A percentile compares a stretch with the other conserved stretches of the same genome.
Conservation (phyloP, 2,329 filamentous ascomycete genomes). For the Epichloe sibirici region DNA sequence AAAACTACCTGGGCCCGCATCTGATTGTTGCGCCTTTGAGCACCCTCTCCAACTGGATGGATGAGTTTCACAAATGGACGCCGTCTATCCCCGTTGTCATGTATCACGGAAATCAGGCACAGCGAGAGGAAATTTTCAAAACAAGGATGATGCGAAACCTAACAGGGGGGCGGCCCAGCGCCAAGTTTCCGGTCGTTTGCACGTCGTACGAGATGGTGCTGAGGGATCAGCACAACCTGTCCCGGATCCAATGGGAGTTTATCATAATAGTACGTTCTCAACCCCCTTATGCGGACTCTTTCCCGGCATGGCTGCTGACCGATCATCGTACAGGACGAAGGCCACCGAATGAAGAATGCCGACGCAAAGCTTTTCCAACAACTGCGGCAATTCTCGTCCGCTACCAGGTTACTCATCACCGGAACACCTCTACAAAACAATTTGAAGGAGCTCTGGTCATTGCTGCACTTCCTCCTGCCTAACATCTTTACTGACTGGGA, state of each 20-base stretch:
- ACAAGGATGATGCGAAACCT: constrained; percentile 61
- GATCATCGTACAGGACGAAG: constrained; percentile 57
- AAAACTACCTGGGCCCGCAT: constrained; percentile 73
- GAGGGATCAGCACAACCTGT: constrained; percentile 70
- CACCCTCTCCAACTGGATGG: constrained; percentile 90
- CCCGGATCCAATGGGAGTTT: constrained; percentile 86
- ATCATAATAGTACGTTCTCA: constrained; percentile 66
- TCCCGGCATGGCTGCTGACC: not conserved
- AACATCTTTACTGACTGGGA: constrained; percentile 89
- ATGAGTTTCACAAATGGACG: constrained; percentile 85
- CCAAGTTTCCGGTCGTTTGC: constrained; percentile 78
- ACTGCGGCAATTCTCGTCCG: constrained; percentile 76
- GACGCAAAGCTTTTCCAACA: constrained; percentile 87
- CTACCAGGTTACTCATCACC: constrained; percentile 83
- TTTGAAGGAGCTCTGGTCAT: constrained; percentile 83
- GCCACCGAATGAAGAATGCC: constrained; percentile 93
- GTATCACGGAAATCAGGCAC: constrained; percentile 74
- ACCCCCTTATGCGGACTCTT: too few relatives aligned
- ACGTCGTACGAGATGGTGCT: constrained; percentile 96
- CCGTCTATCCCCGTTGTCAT: constrained; percentile 78
- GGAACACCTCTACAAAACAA: constrained; percentile 96
- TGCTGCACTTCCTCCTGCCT: constrained; percentile 85
- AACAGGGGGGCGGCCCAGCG: constrained; percentile 40
- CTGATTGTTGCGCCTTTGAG: constrained; percentile 83
- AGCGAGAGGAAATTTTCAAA: constrained; percentile 64